Evolutionary conservation across 2,329 filamentous ascomycete species (phyloP).

Genomic region (Pseudogymnoascus verrucosus): DNA sequence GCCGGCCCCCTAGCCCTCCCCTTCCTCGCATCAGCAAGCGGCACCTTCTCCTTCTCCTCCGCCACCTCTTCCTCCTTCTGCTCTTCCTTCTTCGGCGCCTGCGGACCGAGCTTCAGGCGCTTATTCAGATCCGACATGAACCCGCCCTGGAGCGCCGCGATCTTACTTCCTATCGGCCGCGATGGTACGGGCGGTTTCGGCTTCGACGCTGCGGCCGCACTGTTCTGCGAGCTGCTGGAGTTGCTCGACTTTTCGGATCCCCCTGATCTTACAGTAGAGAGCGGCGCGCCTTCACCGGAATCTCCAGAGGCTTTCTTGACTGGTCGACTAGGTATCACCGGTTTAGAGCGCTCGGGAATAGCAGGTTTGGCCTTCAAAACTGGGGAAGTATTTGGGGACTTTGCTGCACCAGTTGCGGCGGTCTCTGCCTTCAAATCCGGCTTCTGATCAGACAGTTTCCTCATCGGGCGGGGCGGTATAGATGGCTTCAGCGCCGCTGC

Average conservation of each 20-base stretch:
- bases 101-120: constrained; percentile 78
- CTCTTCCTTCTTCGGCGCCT: constrained; percentile 68
- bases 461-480: constrained; percentile 46
- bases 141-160: constrained; percentile 80
- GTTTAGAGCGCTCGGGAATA: constrained; percentile 31
- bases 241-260: constrained; percentile 20
- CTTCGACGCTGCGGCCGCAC: constrained; percentile 46
- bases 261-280: constrained; percentile 20
- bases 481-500: constrained; percentile 49
- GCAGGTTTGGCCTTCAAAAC: constrained; percentile 23
- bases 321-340: constrained; percentile 46
- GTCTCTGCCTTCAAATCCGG: constrained; percentile 25
- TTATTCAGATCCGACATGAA: constrained; percentile 94
- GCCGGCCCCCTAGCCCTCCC: constrained; percentile 81
- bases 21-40: constrained; percentile 84
- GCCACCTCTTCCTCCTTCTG: constrained; percentile 45
- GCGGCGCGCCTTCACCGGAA: constrained; percentile 25
- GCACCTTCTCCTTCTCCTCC: constrained; percentile 61
- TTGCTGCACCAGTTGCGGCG: constrained; percentile 11
- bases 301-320: constrained; percentile 44
- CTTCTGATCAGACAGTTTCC: constrained; percentile 29
- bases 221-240: constrained; percentile 32
- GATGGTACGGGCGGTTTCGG: constrained; percentile 78
- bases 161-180: constrained; percentile 73
- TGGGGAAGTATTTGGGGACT: constrained; percentile 20